Conservation (phyloP, 2,329 filamentous ascomycete genomes). For the Clonostachys rosea region DNA sequence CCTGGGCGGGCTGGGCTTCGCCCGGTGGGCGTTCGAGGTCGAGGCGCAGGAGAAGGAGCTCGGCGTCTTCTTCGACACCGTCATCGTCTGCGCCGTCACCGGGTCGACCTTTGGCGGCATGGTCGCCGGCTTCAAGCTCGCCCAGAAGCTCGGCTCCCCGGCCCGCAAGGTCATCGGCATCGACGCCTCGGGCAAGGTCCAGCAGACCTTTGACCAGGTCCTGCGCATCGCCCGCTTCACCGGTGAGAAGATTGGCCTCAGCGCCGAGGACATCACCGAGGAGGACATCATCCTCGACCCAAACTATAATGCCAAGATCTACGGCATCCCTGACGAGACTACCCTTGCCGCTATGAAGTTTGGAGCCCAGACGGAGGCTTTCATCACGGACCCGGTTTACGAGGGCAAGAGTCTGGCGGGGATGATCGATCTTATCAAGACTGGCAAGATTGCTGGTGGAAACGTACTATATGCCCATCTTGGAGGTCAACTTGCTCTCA, state of each 20-base stretch:
- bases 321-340: conserved; percentile 61
- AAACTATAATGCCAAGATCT: conserved; percentile 60
- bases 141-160: conserved; percentile 35
- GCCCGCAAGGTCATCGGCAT: conserved; percentile 60
- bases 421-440: conserved; percentile 63
- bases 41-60: conserved; percentile 55
- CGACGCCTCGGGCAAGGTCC: conserved; percentile 39
- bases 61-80: conserved; percentile 61
- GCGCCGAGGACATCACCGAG: conserved; percentile 53
- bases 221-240: conserved; percentile 63
- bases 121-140: conserved; percentile 66
- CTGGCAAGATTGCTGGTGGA: conserved; percentile 56
- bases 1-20: conserved; percentile 65
- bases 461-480: conserved; percentile 70
- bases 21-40: conserved; percentile 67
- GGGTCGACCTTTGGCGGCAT: conserved; percentile 69
- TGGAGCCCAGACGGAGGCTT: conserved; percentile 62
- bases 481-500: conserved; percentile 65
- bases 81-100: conserved; percentile 68
- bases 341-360: conserved; percentile 67
- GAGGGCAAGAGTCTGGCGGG: conserved; percentile 72
- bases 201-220: conserved; percentile 60
- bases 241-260: conserved; percentile 56
- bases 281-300: conserved; percentile 58
- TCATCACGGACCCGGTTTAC: conserved; percentile 73